These are phyloP conservation scores for Porphyrellus sp. DNA, from an alignment of 1,284 basidiomycete species.

Conservation along the genomic window DNA sequence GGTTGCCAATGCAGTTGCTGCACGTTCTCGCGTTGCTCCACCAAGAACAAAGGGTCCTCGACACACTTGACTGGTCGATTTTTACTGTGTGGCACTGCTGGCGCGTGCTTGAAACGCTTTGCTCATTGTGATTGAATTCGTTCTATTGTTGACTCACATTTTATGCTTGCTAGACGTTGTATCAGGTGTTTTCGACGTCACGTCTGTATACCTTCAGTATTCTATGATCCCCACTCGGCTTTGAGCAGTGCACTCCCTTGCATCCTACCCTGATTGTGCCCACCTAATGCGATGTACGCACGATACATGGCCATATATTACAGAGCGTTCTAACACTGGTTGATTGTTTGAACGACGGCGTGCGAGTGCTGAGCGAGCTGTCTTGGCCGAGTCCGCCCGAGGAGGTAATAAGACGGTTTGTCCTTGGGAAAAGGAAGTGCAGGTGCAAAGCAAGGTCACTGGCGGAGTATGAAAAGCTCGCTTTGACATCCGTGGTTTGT, in stretches of 20 bases:
- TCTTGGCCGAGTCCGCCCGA: conserved; percentile 1
- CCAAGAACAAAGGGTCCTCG: conserved; percentile 30
- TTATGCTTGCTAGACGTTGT: conserved; percentile 31
- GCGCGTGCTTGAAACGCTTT: conserved; percentile 1
- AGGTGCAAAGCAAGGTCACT: conserved; percentile 1
- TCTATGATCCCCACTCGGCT: conserved; percentile 33
- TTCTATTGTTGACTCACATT: conserved; percentile 13
- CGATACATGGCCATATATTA: conserved; percentile 20
- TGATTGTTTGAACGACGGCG: neutral
- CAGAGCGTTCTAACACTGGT: conserved; percentile 8
- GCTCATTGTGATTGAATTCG: conserved; percentile 4
- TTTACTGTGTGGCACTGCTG: too few species aligned
- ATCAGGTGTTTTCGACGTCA: conserved; percentile 25
- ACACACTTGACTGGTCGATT: conserved; percentile 31
- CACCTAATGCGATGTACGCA: conserved; percentile 22
- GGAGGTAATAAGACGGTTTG: conserved; percentile 4
- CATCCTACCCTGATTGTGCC: conserved; percentile 17
- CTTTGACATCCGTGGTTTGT: conserved; percentile 32
- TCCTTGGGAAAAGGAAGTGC: conserved; percentile 20
- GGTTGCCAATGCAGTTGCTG: conserved; percentile 56
- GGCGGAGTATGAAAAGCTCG: conserved; percentile 44
- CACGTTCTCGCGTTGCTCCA: conserved; percentile 39
- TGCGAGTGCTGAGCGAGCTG: neutral
- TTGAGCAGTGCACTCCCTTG: conserved; percentile 17
- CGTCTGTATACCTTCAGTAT: conserved; percentile 28